Base-by-base conservation (phyloP, 768 basidiomycete species). In the Mycena albidolilacea region DNA sequence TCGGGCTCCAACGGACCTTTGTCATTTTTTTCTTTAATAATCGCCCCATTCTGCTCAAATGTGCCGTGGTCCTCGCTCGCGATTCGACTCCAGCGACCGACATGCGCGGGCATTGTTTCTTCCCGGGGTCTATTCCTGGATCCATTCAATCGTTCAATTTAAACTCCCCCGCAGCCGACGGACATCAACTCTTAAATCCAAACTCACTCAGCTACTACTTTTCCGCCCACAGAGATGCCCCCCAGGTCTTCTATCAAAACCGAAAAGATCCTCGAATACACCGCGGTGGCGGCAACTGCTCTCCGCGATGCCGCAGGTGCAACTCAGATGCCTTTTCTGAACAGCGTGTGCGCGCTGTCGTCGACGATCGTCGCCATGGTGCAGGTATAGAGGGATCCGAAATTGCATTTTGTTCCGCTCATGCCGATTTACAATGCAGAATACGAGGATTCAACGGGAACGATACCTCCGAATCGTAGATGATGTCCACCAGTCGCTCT, bases 381-480 rank as follows among this genome's bases (percentile, higher is more conserved):
- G 17, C 43, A 60, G 58, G 67, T 67, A 43, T 3, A 50, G 5
- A 5, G 1, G 41, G 7, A 5, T 59, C 37, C 8, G 10, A 12
- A 6, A 41, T 2, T 43, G 37, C 21, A 3, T 8, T 57, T 23
- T 11, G 46, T 48, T 48, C 7, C 12, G 46, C 12, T 43, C 30
- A 30, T 43, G 41, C 41, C 14, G 15, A 48, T 48, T 17, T 17
- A 17, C 12, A 15, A 30, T 48, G 14, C 52, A 67, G 66, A 67
- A 44, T 9, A 58, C 55, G 3, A 41, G 15, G 23, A 15, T 39
- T 8, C 65, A 66, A 21, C 58, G 19, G 14, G 58, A 68, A 8
- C 67, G 58, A 61, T 68, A 43, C 41, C 37, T 67, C 5, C 52
- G 52, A 38, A 67, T 67, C 5, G 54, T 67, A 37, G 52, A 67